Evolutionary conservation across 106 monocot genomes (phyloP), one percentile per base, ranked within the genome.

Genomic region (Triglochin maritima): DNA sequence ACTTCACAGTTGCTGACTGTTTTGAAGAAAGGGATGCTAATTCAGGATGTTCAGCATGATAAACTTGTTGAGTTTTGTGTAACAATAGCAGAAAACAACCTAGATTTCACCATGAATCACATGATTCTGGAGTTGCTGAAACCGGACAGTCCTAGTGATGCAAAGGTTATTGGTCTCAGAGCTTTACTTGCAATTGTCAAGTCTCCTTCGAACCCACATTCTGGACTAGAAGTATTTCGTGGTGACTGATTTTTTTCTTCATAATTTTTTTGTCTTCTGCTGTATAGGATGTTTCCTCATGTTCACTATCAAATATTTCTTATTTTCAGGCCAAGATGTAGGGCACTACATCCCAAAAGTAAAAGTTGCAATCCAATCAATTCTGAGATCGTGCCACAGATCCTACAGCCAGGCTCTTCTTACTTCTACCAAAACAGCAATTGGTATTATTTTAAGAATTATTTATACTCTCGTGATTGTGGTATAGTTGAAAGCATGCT

Each of bases 21-120:
- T 75, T 62, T 98, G 63, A 92, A 74, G 72, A 98, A 92, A 79
- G 88, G 98, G 10, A 74, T 98, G 66, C 80, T 98, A 62, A 92
- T 92, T 68, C 98, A 86, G 72, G 98, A 98, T 77, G 72, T 77
- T 47, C 98, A 98, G 49, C 98, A 98, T 72, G 98, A 98, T 79
- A 98, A 92, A 66, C 87, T 98, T 77, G 98, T 98, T 50, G 98
- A 98, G 46, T 98, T 92, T 71, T 92, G 98, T 84, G 98, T 89
- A 52, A 98, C 88, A 60, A 82, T 98, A 64, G 92, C 98, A 62
- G 86, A 92, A 74, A 84, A 74, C 67, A 89, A 98, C 69, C 77
- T 92, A 16, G 92, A 98, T 74, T 98, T 98, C 59, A 72, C 80
- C 48, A 98, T 98, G 98, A 98, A 84, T 68, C 98, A 98, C 67